Percentiles rank a stretch among this genome's conserved stretches.
These are phyloP conservation scores for Brassica incana DNA, from an alignment of 345 rosid genomes.

Conservation along the genomic window DNA sequence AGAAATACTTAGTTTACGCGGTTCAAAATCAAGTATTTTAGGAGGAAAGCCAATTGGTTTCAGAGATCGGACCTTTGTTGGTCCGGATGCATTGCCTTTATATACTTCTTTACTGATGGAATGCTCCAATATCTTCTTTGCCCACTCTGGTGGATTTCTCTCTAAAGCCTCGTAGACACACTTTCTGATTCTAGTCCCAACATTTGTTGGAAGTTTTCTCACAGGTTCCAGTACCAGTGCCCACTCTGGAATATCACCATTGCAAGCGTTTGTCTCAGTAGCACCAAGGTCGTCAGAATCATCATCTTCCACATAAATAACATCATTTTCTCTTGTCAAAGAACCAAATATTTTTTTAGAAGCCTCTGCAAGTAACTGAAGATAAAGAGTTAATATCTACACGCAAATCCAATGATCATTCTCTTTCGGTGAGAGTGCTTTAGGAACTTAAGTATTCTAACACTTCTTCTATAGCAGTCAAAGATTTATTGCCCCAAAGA, in stretches of 20 bases:
- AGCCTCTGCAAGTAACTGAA: slow-evolving; percentile 99
- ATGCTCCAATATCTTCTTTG: slow-evolving; percentile 73
- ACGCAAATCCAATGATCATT: neutral
- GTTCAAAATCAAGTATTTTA: slow-evolving; percentile 23
- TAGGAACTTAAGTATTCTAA: neutral
- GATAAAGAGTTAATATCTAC: slow-evolving; percentile 38
- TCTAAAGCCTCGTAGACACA: slow-evolving; percentile 83
- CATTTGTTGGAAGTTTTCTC: slow-evolving; percentile 95
- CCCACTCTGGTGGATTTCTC: slow-evolving; percentile 94
- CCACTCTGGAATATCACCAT: slow-evolving; percentile 80
- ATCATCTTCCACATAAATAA: slow-evolving; percentile 69
- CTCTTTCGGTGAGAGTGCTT: neutral
- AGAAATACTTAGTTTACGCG: slow-evolving; percentile 5
- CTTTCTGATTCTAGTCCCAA: slow-evolving; percentile 94
- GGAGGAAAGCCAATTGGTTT: slow-evolving; percentile 30
- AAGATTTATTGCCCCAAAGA: neutral
- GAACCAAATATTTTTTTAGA: slow-evolving; percentile 67
- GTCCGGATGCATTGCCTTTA: slow-evolving; percentile 99
- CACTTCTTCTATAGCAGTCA: neutral
- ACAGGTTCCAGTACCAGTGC: slow-evolving; percentile 81
- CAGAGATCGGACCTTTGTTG: slow-evolving; percentile 72
- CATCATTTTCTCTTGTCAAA: slow-evolving; percentile 54
- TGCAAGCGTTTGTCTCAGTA: slow-evolving; percentile 53
- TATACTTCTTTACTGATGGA: slow-evolving; percentile 95
- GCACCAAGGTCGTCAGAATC: slow-evolving; percentile 51